These are phyloP conservation scores for Ceratobasidium sp. DNA, from an alignment of 1,284 basidiomycete species.

Conservation along the genomic window DNA sequence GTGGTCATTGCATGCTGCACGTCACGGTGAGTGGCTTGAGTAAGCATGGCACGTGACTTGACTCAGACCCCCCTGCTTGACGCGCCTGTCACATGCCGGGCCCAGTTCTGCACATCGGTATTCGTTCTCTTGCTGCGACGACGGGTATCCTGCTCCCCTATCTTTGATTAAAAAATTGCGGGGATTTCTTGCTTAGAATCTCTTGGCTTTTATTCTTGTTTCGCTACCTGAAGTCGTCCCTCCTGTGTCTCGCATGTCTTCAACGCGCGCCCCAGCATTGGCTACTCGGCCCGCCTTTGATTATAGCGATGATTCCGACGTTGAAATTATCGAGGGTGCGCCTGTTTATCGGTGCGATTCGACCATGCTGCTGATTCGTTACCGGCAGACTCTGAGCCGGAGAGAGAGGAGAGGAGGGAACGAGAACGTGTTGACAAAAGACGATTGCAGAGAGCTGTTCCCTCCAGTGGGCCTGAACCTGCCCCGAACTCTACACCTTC, in stretches of 20 bases:
- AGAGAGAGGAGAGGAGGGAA: not conserved
- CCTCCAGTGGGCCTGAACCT: not conserved
- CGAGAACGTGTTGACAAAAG: not conserved
- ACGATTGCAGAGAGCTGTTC: not conserved
- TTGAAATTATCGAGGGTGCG: slow-evolving; percentile 32
- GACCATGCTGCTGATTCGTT: not conserved
- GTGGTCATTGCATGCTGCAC: slow-evolving; percentile 30
- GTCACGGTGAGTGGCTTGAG: slow-evolving; percentile 19
- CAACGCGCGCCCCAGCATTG: not conserved
- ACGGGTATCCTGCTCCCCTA: too few relatives aligned
- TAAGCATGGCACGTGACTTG: slow-evolving; percentile 12
- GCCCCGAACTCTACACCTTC: not conserved
- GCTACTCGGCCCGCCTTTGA: not conserved
- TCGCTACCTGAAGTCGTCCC: not conserved
- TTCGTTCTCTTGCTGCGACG: too few relatives aligned
- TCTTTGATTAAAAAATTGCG: too few relatives aligned
- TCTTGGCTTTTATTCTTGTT: not conserved
- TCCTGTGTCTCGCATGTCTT: not conserved
- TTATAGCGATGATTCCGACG: not conserved
- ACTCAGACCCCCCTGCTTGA: not conserved
- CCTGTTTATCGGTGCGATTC: not conserved
- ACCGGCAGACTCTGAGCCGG: slow-evolving; percentile 23
- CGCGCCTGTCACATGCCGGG: slow-evolving; percentile 26
- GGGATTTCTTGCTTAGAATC: not conserved
- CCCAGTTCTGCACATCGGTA: not conserved